A percentile compares a stretch with the other conserved stretches of the same genome.
Evolutionary conservation across 257 asterid species (phyloP).

Genomic region (Solanum medicagineum): DNA sequence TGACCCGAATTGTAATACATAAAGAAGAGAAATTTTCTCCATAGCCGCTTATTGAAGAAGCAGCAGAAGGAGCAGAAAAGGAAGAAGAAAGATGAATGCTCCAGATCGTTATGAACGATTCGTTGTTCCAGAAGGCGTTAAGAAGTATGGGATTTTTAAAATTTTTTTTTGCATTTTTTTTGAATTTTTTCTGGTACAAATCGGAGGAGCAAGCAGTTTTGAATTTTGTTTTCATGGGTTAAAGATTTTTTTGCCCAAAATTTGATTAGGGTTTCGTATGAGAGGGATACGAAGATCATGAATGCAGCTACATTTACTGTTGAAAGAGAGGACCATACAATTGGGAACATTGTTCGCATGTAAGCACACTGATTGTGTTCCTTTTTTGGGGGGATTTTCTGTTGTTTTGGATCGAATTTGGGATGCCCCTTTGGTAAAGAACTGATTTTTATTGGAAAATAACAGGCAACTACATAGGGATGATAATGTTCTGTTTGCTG

Average conservation of each 20-base stretch:
- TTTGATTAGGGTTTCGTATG: conserved; percentile 67
- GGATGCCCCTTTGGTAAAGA: background rate
- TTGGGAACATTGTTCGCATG: conserved; percentile 93
- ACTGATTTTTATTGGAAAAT: background rate
- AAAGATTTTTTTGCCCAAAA: background rate
- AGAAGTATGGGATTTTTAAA: conserved; percentile 23
- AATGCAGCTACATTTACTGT: conserved; percentile 85
- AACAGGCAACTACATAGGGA: conserved; percentile 91
- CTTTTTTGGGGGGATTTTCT: background rate
- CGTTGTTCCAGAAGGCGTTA: conserved; percentile 85
- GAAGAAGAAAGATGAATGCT: conserved; percentile 16
- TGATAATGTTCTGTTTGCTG: conserved; percentile 72
- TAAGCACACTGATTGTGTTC: background rate
- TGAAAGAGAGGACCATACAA: conserved; percentile 93
- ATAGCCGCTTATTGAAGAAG: background rate
- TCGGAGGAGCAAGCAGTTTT: background rate
- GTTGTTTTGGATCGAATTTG: background rate
- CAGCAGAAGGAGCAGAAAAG: background rate
- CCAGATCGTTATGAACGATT: conserved; percentile 91
- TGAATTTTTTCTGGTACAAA: background rate
- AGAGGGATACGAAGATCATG: conserved; percentile 89
- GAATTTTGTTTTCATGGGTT: background rate
- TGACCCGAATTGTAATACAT: too few species aligned
- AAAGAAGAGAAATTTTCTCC: too few species aligned
- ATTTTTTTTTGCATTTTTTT: background rate